These are phyloP conservation scores for Alternaria rosae DNA, from an alignment of 2,329 filamentous ascomycete species.

Conservation along the genomic window DNA sequence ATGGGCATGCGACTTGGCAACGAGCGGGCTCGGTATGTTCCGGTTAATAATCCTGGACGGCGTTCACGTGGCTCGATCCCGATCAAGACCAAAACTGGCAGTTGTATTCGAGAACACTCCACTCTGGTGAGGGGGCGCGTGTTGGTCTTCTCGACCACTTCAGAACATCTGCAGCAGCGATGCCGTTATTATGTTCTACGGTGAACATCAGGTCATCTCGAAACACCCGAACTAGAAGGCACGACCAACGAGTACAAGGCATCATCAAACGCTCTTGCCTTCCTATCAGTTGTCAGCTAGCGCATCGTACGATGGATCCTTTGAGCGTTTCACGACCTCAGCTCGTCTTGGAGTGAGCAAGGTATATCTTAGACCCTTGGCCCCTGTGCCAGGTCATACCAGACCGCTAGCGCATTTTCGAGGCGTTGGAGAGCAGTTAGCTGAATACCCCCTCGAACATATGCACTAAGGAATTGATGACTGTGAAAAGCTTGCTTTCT, in stretches of 20 bases:
- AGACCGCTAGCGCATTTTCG: not conserved
- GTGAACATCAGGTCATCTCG: not conserved
- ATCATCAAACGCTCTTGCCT: not conserved
- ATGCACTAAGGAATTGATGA: not conserved
- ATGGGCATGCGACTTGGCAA: not conserved
- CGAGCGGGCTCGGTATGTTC: not conserved
- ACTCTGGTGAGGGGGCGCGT: not conserved
- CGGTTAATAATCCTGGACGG: not conserved
- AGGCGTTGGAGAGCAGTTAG: not conserved
- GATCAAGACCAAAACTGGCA: not conserved
- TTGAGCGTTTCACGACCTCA: not conserved
- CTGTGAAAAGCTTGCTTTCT: not conserved
- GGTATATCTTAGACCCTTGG: not conserved
- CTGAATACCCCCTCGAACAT: not conserved
- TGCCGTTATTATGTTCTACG: not conserved
- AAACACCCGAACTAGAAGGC: not conserved
- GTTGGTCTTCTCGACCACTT: not conserved
- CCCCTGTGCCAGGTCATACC: not conserved
- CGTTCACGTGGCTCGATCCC: not conserved
- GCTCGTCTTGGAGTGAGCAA: not conserved
- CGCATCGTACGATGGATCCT: not conserved
- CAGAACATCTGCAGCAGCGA: not conserved
- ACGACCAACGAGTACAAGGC: not conserved
- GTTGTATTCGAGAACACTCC: not conserved
- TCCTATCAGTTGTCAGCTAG: not conserved